Conservation (phyloP, 352 stramenopile genomes). For the Phytophthora capsici region DNA sequence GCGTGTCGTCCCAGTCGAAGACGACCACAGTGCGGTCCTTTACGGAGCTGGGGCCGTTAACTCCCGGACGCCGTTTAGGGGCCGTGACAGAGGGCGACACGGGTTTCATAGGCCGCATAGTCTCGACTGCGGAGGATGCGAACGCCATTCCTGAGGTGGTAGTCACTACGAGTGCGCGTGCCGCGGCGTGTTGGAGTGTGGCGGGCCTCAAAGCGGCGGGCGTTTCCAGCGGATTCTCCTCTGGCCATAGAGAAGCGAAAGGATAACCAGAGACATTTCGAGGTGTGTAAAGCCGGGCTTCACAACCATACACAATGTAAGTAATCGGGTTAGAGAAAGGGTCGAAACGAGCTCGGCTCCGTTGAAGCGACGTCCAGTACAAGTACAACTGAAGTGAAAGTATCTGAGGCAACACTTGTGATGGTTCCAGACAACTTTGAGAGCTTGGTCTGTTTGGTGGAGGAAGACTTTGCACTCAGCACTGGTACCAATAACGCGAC, state of each 20-base stretch:
- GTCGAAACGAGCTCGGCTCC: background rate
- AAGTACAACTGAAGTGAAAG: conserved; percentile 7
- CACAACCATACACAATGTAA: conserved; percentile 39
- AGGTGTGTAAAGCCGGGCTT: background rate
- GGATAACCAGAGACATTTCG: conserved; percentile 31
- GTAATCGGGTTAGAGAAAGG: conserved; percentile 32
- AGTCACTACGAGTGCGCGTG: conserved; percentile 17
- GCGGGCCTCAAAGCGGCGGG: conserved; percentile 4
- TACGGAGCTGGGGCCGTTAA: conserved; percentile 31
- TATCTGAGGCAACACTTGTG: conserved; percentile 29
- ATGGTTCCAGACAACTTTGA: conserved; percentile 15
- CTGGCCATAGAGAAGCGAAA: conserved; percentile 28
- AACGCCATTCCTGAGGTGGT: conserved; percentile 42
- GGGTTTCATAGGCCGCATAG: conserved; percentile 39
- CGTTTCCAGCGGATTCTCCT: conserved; percentile 25
- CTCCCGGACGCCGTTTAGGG: conserved; percentile 25
- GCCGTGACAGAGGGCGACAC: conserved; percentile 15
- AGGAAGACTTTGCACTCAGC: background rate
- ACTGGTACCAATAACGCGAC: background rate
- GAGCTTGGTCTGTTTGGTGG: background rate
- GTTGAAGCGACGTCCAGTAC: conserved; percentile 22
- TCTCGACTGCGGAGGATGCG: conserved; percentile 52
- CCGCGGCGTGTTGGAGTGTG: conserved; percentile 28
- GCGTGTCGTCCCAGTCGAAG: conserved; percentile 91
- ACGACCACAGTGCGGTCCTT: conserved; percentile 84